phyloP scores from a whole-genome alignment of 371 early-diverging fungal species.

The Mucor indicus region DNA sequence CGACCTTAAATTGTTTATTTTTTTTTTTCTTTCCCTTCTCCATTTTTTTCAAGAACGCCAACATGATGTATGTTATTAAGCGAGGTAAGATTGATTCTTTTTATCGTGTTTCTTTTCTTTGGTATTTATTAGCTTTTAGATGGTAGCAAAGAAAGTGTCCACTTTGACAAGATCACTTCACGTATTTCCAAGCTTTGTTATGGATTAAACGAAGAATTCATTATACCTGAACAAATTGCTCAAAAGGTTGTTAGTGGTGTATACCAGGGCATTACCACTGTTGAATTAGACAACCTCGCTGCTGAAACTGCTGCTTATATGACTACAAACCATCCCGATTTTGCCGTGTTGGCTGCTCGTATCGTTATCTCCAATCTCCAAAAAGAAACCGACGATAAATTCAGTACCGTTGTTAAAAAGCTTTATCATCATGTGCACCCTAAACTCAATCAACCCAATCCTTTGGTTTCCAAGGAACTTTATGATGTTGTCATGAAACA shows the following conservation, averaged over 20 bases:
- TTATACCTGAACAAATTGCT: slow-evolving; percentile 89
- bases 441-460: slow-evolving; percentile 79
- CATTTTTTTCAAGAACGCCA: not conserved
- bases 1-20: slow-evolving; percentile 14
- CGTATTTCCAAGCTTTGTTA: slow-evolving; percentile 92
- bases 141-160: slow-evolving; percentile 88
- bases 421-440: slow-evolving; percentile 89
- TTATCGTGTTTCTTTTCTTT: not conserved
- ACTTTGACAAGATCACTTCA: slow-evolving; percentile 91
- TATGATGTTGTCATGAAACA: slow-evolving; percentile 73
- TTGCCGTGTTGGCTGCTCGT: slow-evolving; percentile 95
- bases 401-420: slow-evolving; percentile 87
- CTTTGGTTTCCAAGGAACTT: slow-evolving; percentile 84
- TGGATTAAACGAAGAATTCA: slow-evolving; percentile 88
- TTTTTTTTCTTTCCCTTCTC: slow-evolving; percentile 1
- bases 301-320: slow-evolving; percentile 97
- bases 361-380: slow-evolving; percentile 98
- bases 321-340: slow-evolving; percentile 98
- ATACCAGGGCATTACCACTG: slow-evolving; percentile 95
- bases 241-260: slow-evolving; percentile 96
- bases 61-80: slow-evolving; percentile 73
- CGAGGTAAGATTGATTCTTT: slow-evolving; percentile 47
- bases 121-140: slow-evolving; percentile 35
- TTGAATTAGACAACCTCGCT: slow-evolving; percentile 95
- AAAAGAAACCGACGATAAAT: slow-evolving; percentile 93